A percentile compares a stretch with the other conserved stretches of the same genome.
phyloP scores from a whole-genome alignment of 108 stramenopile genomes.

The Pseudonitzschia multiseries region DNA sequence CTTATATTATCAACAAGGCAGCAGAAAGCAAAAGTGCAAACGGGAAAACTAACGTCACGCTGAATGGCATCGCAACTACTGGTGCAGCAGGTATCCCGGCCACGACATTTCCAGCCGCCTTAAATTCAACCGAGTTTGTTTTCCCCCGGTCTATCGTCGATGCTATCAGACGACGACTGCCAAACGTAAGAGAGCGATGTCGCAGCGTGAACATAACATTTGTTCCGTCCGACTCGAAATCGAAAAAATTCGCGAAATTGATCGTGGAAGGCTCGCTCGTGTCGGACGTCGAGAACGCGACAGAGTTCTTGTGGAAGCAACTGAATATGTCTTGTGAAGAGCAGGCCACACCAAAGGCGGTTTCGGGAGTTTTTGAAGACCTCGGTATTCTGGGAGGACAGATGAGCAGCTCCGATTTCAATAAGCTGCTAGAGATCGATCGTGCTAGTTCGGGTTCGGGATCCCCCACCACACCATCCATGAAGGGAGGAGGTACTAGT shows the following conservation, averaged over 20 bases:
- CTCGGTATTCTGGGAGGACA: conserved; percentile 69
- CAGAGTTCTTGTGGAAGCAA: conserved; percentile 52
- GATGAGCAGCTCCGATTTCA: conserved; percentile 60
- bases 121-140: conserved; percentile 53
- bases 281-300: conserved; percentile 44
- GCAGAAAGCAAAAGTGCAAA: background rate
- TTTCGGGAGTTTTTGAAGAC: conserved; percentile 55
- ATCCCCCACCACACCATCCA: background rate
- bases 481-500: background rate
- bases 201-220: conserved; percentile 61
- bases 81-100: background rate
- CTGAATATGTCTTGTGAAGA: conserved; percentile 52
- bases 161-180: conserved; percentile 55
- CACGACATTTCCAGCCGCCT: background rate
- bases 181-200: conserved; percentile 52
- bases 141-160: conserved; percentile 74
- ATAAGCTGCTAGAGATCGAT: conserved; percentile 44
- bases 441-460: conserved; percentile 13
- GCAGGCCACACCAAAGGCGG: conserved; percentile 49
- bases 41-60: background rate
- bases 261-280: conserved; percentile 45
- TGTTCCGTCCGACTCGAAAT: conserved; percentile 76
- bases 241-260: conserved; percentile 76
- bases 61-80: background rate
- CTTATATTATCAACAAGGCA: conserved; percentile 28